Percentiles rank a stretch among this genome's conserved stretches.
Evolutionary conservation across 495 filamentous ascomycete species (phyloP).

Genomic region (Xylaria bambusicola): DNA sequence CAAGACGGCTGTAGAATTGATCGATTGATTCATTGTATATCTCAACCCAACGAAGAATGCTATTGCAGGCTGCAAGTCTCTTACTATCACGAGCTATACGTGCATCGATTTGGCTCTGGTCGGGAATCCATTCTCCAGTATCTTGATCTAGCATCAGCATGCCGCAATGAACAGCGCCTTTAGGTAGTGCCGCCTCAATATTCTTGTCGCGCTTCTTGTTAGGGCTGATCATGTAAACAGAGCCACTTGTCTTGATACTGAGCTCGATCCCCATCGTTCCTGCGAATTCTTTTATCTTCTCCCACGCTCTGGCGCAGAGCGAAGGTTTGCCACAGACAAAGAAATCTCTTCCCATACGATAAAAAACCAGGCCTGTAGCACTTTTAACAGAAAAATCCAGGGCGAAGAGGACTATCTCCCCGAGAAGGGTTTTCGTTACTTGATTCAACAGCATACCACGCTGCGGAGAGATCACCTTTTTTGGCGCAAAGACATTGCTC

Average conservation of each 20-base stretch:
- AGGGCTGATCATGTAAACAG: slow-evolving; percentile 43
- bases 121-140: slow-evolving; percentile 60
- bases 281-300: slow-evolving; percentile 56
- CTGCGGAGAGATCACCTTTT: slow-evolving; percentile 45
- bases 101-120: slow-evolving; percentile 60
- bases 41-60: slow-evolving; percentile 65
- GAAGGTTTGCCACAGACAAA: slow-evolving; percentile 66
- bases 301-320: slow-evolving; percentile 61
- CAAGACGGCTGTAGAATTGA: slow-evolving; percentile 68
- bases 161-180: slow-evolving; percentile 63
- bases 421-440: slow-evolving; percentile 60
- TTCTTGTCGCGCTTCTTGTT: slow-evolving; percentile 21
- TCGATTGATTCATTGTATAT: slow-evolving; percentile 67
- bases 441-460: slow-evolving; percentile 64
- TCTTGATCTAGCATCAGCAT: slow-evolving; percentile 59
- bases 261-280: slow-evolving; percentile 60
- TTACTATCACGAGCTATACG: slow-evolving; percentile 64
- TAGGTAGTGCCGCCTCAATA: slow-evolving; percentile 43
- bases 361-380: slow-evolving; percentile 56
- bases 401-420: slow-evolving; percentile 65
- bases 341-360: slow-evolving; percentile 69
- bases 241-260: slow-evolving; percentile 65
- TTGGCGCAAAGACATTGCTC: slow-evolving; percentile 55
- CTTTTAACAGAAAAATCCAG: slow-evolving; percentile 70
- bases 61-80: slow-evolving; percentile 55